phyloP scores from a whole-genome alignment of 2,329 filamentous ascomycete species.

The Aspergillus aculeatus region DNA sequence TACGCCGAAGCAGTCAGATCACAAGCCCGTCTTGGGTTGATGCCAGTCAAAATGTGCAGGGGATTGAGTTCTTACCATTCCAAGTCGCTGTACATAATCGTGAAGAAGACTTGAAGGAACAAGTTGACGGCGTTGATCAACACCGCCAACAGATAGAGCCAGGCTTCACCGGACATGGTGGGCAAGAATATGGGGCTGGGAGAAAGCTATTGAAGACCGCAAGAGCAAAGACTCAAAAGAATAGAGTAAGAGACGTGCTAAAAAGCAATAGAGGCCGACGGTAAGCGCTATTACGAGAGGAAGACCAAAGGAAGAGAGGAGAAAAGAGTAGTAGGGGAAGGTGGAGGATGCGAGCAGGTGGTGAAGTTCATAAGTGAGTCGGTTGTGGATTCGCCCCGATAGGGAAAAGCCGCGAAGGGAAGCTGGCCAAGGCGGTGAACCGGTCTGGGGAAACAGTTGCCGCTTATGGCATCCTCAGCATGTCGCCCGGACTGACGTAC shows the following conservation, averaged over 20 bases:
- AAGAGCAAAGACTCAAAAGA: constrained; percentile 8
- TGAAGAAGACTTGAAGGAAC: constrained; percentile 99
- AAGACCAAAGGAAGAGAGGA: constrained; percentile 11
- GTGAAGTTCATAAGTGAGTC: neutral
- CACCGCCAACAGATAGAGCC: constrained; percentile 96
- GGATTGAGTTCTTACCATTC: constrained; percentile 71
- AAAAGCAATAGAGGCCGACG: constrained; percentile 13
- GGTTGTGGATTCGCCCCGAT: constrained; percentile 14
- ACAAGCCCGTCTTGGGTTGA: neutral
- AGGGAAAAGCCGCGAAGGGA: constrained; percentile 16
- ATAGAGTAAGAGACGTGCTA: constrained; percentile 19
- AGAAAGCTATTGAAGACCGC: constrained; percentile 11
- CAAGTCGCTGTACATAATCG: constrained; percentile 99
- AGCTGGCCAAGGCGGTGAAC: constrained; percentile 16
- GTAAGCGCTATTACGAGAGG: constrained; percentile 16
- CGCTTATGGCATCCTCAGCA: neutral
- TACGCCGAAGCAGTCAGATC: neutral
- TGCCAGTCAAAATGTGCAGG: neutral
- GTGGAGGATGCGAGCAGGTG: neutral
- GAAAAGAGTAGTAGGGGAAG: neutral
- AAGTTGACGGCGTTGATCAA: constrained; percentile 99
- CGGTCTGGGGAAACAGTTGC: neutral
- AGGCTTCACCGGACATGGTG: constrained; percentile 94
- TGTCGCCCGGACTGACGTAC: neutral
- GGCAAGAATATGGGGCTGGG: constrained; percentile 15